Evolutionary conservation across 192 early-diverging fungal species (phyloP).

Genomic region (Gigaspora rosea): DNA sequence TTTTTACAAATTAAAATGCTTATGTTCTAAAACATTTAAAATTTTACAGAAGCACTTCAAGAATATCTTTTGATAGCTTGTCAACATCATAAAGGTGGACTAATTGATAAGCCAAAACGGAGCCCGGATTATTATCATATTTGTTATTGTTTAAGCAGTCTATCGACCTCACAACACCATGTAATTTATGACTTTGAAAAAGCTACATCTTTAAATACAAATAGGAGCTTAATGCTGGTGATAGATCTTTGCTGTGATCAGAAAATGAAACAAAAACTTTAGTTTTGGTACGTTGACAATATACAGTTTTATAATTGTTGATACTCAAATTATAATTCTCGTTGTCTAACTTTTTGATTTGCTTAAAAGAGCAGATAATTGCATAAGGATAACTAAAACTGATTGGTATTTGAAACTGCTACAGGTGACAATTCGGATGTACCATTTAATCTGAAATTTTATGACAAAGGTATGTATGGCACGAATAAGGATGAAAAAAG

Average conservation of each 20-base stretch:
- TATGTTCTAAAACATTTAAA: not conserved
- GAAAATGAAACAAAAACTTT: constrained; percentile 32
- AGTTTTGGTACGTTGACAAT: constrained; percentile 49
- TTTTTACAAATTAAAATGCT: not conserved
- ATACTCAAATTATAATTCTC: too few species aligned
- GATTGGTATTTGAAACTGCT: too few species aligned
- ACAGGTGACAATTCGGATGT: too few species aligned
- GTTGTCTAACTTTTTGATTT: too few species aligned
- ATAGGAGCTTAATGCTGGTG: constrained; percentile 33
- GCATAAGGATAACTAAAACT: too few species aligned
- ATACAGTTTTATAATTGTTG: not conserved
- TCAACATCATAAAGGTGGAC: constrained; percentile 72
- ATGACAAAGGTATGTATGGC: too few species aligned
- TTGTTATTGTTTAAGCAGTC: constrained; percentile 86
- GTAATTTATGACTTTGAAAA: constrained; percentile 45
- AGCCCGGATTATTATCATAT: constrained; percentile 90
- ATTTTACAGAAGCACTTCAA: constrained; percentile 63
- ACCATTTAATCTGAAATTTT: too few species aligned
- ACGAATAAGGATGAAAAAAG: too few species aligned
- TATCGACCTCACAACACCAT: constrained; percentile 83
- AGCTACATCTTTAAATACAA: not conserved
- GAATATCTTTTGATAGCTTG: too few species aligned
- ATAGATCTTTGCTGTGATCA: constrained; percentile 46
- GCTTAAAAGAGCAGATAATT: too few species aligned
- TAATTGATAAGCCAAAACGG: constrained; percentile 91